Evolutionary conservation across 768 basidiomycete species (phyloP).

Genomic region (Termitomyces sp.): DNA sequence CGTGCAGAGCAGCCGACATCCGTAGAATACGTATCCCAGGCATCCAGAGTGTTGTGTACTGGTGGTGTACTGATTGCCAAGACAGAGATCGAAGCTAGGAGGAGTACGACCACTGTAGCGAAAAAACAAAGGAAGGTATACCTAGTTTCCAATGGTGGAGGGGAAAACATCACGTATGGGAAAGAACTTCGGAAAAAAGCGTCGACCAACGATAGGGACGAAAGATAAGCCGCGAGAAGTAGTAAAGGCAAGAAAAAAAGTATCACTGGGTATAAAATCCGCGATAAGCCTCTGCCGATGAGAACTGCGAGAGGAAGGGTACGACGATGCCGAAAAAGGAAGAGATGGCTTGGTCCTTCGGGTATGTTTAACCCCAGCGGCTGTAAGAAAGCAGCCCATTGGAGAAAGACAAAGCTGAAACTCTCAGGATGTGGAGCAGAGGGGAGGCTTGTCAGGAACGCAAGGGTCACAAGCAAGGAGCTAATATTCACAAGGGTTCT

Average conservation of each 20-base stretch:
- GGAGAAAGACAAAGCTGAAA: constrained; percentile 34
- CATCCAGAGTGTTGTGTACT: constrained; percentile 5
- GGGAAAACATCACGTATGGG: constrained; percentile 7
- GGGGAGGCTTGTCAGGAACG: constrained; percentile 39
- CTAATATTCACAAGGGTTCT: constrained; percentile 29
- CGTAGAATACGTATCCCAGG: constrained; percentile 48
- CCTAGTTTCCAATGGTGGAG: constrained; percentile 46
- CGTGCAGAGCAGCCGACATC: constrained; percentile 41
- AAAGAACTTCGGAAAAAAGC: constrained; percentile 17
- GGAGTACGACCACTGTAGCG: constrained; percentile 24
- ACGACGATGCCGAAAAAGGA: constrained; percentile 32
- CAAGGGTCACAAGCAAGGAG: constrained; percentile 30
- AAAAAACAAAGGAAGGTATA: constrained; percentile 36
- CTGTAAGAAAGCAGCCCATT: constrained; percentile 34
- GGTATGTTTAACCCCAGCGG: constrained; percentile 45
- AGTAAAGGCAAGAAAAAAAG: constrained; percentile 46
- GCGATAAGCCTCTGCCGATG: constrained; percentile 31
- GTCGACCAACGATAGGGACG: constrained; percentile 46
- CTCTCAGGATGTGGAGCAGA: constrained; percentile 36
- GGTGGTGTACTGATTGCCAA: constrained; percentile 20
- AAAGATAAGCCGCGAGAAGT: constrained; percentile 35
- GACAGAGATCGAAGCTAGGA: constrained; percentile 29
- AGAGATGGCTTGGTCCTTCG: constrained; percentile 36
- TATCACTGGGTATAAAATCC: constrained; percentile 32
- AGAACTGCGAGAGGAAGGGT: constrained; percentile 43